Evolutionary conservation across 2,329 filamentous ascomycete species (phyloP).

Genomic region (Talaromyces sp.): DNA sequence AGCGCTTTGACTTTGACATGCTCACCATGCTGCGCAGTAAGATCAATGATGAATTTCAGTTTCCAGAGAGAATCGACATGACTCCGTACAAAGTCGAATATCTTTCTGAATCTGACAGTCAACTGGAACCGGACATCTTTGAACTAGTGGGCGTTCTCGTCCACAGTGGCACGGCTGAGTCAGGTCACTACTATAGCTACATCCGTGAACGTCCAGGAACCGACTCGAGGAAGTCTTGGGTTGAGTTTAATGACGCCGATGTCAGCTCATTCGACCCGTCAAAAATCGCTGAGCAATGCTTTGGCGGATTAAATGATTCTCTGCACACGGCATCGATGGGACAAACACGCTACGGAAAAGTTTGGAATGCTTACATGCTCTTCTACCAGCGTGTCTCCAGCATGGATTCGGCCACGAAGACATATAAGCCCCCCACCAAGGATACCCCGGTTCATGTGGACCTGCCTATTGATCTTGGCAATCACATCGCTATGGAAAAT

Average conservation of each 20-base stretch:
- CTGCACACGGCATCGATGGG: conserved; percentile 44
- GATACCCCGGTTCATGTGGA: conserved; percentile 47
- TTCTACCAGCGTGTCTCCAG: conserved; percentile 84
- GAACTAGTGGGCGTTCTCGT: conserved; percentile 94
- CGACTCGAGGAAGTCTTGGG: conserved; percentile 57
- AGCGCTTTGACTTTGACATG: conserved; percentile 51
- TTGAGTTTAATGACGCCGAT: conserved; percentile 91
- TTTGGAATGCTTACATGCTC: conserved; percentile 90
- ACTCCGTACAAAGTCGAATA: conserved; percentile 84
- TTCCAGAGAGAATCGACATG: conserved; percentile 80
- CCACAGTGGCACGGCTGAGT: conserved; percentile 87
- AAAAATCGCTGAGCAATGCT: conserved; percentile 71
- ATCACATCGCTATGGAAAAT: conserved; percentile 67
- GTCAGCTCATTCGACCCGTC: conserved; percentile 71
- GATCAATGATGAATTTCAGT: conserved; percentile 92
- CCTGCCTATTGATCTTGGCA: conserved; percentile 42
- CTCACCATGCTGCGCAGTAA: conserved; percentile 74
- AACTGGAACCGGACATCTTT: conserved; percentile 68
- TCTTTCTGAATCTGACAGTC: conserved; percentile 59
- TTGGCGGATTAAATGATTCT: conserved; percentile 64
- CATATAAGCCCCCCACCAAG: conserved; percentile 41
- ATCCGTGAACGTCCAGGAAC: conserved; percentile 70
- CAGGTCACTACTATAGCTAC: conserved; percentile 96
- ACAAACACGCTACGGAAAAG: conserved; percentile 57
- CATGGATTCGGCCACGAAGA: conserved; percentile 52